A percentile compares a stretch with the other conserved stretches of the same genome.
phyloP scores from a whole-genome alignment of 306 rosid species.

The Cajanus cajan region DNA sequence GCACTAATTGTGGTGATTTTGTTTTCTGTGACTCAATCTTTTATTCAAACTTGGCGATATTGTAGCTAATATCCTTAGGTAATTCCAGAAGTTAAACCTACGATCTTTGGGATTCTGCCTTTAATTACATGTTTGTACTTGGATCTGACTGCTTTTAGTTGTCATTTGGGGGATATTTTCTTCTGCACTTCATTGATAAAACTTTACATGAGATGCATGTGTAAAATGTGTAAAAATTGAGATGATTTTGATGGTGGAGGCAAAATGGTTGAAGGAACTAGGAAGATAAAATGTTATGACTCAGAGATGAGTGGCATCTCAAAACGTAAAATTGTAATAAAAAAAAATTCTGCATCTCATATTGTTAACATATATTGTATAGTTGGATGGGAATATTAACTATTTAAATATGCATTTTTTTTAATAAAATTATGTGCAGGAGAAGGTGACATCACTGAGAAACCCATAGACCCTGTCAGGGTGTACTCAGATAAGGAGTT shows the following conservation, averaged over 20 bases:
- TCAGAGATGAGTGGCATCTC: background rate
- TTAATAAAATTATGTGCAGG: slow-evolving; percentile 52
- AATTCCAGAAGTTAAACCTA: slow-evolving; percentile 17
- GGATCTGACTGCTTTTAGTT: background rate
- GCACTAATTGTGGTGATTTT: background rate
- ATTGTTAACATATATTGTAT: slow-evolving; percentile 3
- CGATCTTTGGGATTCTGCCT: slow-evolving; percentile 19
- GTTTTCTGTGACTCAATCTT: background rate
- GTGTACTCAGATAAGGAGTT: slow-evolving; percentile 96
- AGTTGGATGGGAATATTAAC: background rate
- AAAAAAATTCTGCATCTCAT: background rate
- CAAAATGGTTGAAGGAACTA: slow-evolving; percentile 8
- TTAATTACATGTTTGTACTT: background rate
- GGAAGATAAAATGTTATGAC: slow-evolving; percentile 9
- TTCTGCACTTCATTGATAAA: background rate
- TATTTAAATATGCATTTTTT: slow-evolving; percentile 21
- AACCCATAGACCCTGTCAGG: slow-evolving; percentile 80
- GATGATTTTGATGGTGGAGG: slow-evolving; percentile 22
- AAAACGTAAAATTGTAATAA: background rate
- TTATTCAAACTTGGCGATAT: slow-evolving; percentile 1
- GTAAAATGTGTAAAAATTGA: slow-evolving; percentile 6
- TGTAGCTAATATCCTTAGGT: slow-evolving; percentile 20
- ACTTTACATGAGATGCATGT: background rate
- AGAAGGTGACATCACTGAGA: slow-evolving; percentile 76
- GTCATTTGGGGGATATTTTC: slow-evolving; percentile 16